phyloP scores from a whole-genome alignment of 2,329 filamentous ascomycete species.

The Fusarium vanettenii region DNA sequence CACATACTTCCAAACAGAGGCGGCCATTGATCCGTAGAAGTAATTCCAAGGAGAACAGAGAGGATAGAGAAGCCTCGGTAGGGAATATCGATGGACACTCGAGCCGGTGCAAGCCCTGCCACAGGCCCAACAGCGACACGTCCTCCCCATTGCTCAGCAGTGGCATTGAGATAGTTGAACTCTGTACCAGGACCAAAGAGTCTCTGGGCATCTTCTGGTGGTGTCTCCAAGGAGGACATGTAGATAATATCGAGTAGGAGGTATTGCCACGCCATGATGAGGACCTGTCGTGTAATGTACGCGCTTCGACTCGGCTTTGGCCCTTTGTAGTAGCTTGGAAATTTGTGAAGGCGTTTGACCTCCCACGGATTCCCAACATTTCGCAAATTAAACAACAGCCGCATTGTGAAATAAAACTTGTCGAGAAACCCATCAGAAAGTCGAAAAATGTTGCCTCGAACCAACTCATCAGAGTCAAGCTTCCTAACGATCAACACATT shows the following conservation, averaged over 20 bases:
- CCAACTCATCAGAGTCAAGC: not conserved
- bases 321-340: not conserved
- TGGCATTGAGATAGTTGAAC: slow-evolving; percentile 13
- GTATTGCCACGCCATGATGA: not conserved
- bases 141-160: slow-evolving; percentile 21
- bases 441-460: not conserved
- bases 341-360: not conserved
- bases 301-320: not conserved
- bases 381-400: not conserved
- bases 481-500: not conserved
- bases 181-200: slow-evolving; percentile 18
- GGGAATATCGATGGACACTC: not conserved
- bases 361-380: not conserved
- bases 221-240: not conserved
- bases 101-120: not conserved
- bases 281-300: not conserved
- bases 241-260: not conserved
- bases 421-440: not conserved
- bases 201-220: not conserved
- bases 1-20: slow-evolving; percentile 23
- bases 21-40: slow-evolving; percentile 13
- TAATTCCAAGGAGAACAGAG: not conserved
- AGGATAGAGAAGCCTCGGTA: not conserved
- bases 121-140: slow-evolving; percentile 3
- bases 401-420: not conserved